Evolutionary conservation across 495 filamentous ascomycete genomes (phyloP).

Genomic region (Pyrenula massariospora): DNA sequence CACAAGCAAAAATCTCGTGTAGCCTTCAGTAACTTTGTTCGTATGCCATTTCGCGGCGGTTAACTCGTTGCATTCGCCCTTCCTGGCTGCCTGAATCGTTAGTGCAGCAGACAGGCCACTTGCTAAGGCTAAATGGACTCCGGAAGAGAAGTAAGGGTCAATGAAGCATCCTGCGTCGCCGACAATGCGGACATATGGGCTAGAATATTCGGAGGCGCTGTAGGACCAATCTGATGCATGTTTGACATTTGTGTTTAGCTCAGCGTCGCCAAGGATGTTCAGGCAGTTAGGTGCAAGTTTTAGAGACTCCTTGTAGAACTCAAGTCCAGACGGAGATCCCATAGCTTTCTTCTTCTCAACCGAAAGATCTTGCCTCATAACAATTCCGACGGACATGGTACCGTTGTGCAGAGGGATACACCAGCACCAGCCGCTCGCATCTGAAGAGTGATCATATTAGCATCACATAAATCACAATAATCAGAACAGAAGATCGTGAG

Average conservation of each 20-base stretch:
- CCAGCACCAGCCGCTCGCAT: slow-evolving; percentile 28
- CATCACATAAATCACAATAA: not conserved
- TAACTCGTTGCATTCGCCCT: slow-evolving; percentile 24
- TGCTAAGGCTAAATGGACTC: no score
- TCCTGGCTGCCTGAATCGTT: slow-evolving; percentile 18
- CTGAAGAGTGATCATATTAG: slow-evolving; percentile 11
- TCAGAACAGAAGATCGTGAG: no score
- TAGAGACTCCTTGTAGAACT: slow-evolving; percentile 29
- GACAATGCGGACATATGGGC: slow-evolving; percentile 18
- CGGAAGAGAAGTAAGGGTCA: no score
- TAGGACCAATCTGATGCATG: slow-evolving; percentile 32
- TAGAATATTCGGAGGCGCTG: slow-evolving; percentile 24
- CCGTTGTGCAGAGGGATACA: slow-evolving; percentile 21
- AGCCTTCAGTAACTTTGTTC: slow-evolving; percentile 29
- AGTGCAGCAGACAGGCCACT: no score
- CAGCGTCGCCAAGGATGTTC: slow-evolving; percentile 14
- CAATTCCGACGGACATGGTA: slow-evolving; percentile 22
- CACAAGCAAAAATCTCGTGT: slow-evolving; percentile 37
- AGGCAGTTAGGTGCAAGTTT: slow-evolving; percentile 12
- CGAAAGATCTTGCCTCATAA: slow-evolving; percentile 17
- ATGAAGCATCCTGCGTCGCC: slow-evolving; percentile 33
- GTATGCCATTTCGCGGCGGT: slow-evolving; percentile 34
- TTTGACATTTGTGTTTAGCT: slow-evolving; percentile 22
- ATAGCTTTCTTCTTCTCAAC: slow-evolving; percentile 17
- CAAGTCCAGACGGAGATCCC: slow-evolving; percentile 10